Percentiles rank a stretch among this genome's conserved stretches.
These are phyloP conservation scores for Xylariaceae sp. DNA, from an alignment of 2,329 filamentous ascomycete species.

Conservation along the genomic window DNA sequence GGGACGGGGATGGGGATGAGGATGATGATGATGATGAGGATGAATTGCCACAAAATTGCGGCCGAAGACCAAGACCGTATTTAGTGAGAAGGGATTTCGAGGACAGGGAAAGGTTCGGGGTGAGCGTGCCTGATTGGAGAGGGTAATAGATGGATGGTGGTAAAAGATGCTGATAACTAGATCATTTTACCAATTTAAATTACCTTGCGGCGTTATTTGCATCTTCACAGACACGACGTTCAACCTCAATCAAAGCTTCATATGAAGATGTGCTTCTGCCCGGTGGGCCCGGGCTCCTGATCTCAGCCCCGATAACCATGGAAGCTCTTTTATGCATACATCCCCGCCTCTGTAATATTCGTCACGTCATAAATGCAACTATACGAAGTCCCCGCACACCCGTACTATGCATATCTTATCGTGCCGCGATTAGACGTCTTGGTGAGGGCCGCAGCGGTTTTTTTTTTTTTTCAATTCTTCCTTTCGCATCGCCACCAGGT, in stretches of 20 bases:
- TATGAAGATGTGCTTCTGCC: too few species aligned
- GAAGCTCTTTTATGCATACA: too few species aligned
- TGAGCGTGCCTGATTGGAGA: constrained; percentile 18
- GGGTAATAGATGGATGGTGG: constrained; percentile 2
- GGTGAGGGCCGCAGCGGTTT: constrained; percentile 3
- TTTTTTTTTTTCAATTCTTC: not conserved
- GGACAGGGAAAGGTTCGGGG: constrained; percentile 17
- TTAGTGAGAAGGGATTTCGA: constrained; percentile 15
- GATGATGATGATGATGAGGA: constrained; percentile 10
- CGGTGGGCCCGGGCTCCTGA: too few species aligned
- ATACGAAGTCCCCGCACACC: too few species aligned
- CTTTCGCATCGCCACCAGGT: not conserved
- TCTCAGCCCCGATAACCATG: too few species aligned
- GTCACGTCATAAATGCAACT: too few species aligned
- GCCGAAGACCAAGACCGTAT: constrained; percentile 9
- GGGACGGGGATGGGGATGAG: constrained; percentile 12
- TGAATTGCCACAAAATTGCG: not conserved
- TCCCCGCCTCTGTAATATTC: too few species aligned
- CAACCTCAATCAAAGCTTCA: too few species aligned
- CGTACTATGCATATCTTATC: constrained; percentile 12
- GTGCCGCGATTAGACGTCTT: not conserved
- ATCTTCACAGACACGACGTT: too few species aligned
- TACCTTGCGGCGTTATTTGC: too few species aligned
- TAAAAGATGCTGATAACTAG: too few species aligned
- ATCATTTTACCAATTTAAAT: too few species aligned